Base-by-base conservation (phyloP, 257 asterid species). In the Solanum clarkiae region DNA sequence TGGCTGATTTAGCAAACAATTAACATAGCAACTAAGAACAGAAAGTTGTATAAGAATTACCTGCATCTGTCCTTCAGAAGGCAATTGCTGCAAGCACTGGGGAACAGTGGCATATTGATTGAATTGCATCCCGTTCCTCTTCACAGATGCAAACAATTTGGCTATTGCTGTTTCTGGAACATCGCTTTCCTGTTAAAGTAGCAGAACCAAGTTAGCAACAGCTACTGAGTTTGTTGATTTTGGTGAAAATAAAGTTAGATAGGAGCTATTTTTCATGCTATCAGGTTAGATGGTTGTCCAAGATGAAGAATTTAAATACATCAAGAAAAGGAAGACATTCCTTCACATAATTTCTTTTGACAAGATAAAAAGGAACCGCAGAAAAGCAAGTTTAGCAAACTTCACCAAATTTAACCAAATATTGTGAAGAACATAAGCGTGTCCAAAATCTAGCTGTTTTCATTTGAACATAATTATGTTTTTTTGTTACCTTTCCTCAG, bases 121-220 rank as follows among this genome's bases (percentile, higher is more conserved):
- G 86, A 89, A 82, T 81, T 91, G 97, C 15, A 84, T 47, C 40
- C 80, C 92, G 81, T 87, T 91, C 85, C 89, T 85, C 88, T 94
- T 95, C 32, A 95, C 90, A 87, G 95, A 90, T 55, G 98, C 94
- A 91, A 97, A 94, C 63, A 97, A 92, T 84, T 87, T 90, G 80
- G 99, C 97, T 82, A 97, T 94, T 24, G 98, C 97, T 36, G 93
- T 91, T 87, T 95, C 99, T 66, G 98, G 98, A 88, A 86, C 75
- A 89, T 93, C 99, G 84, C 89, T 94, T 92, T 93, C 98, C 98
- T 97, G 83, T 83, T 32, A 81, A 84, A 59, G 80, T 29, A 80
- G 24, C 83, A 32, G 16, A 85, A 85, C 24, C 14, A 87, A 70
- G 79, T 84, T 80, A 84, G 32, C 18, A 44, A 87, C 86, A 59